Evolutionary conservation across 495 filamentous ascomycete species (phyloP).

Genomic region (Baudoinia panamericana): DNA sequence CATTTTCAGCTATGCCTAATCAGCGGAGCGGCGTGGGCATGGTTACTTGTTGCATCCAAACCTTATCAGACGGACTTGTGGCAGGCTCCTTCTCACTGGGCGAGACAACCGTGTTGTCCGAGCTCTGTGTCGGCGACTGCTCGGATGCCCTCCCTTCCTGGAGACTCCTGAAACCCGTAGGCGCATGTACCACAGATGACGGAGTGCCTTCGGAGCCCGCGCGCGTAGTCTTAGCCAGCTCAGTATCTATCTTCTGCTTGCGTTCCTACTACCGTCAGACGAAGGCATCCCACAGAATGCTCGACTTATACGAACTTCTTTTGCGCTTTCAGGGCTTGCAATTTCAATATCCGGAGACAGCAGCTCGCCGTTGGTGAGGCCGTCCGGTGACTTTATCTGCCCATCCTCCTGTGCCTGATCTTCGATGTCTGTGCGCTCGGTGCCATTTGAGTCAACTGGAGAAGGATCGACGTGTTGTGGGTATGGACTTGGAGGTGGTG

Average conservation of each 20-base stretch:
- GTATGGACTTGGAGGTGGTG: constrained; percentile 28
- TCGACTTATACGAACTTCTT: constrained; percentile 17
- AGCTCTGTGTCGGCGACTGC: constrained; percentile 21
- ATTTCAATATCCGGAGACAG: constrained; percentile 24
- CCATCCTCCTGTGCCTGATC: constrained; percentile 44
- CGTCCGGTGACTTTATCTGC: constrained; percentile 26
- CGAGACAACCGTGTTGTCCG: constrained; percentile 19
- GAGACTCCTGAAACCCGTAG: constrained; percentile 63
- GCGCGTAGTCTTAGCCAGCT: not conserved
- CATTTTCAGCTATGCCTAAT: constrained; percentile 9
- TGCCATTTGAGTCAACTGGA: constrained; percentile 63
- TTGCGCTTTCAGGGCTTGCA: constrained; percentile 25
- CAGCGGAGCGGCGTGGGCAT: not conserved
- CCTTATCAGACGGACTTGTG: constrained; percentile 21
- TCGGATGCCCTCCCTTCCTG: constrained; percentile 21
- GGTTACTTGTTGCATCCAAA: constrained; percentile 8
- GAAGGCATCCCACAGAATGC: no score
- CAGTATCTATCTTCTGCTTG: constrained; percentile 10
- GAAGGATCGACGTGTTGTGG: constrained; percentile 49
- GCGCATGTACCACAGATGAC: constrained; percentile 78
- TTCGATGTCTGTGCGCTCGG: constrained; percentile 59
- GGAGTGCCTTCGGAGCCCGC: constrained; percentile 43
- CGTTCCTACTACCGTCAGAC: constrained; percentile 10
- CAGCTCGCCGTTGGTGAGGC: constrained; percentile 21
- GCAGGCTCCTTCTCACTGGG: constrained; percentile 11